Evolutionary conservation across 352 stramenopile species (phyloP).

Genomic region (Globisporangium barbulae): DNA sequence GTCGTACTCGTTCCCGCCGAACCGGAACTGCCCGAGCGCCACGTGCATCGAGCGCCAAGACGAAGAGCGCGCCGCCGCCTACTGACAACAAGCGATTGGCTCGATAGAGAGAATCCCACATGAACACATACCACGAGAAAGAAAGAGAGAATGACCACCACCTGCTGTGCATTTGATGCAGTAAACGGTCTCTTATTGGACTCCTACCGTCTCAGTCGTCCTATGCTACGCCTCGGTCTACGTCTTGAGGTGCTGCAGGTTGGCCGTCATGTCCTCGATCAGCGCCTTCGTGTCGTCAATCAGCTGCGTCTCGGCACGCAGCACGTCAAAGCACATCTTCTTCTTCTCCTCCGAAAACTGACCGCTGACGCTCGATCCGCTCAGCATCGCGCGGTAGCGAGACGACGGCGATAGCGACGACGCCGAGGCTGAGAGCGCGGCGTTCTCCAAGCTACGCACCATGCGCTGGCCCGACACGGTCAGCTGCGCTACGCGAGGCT

Average conservation of each 20-base stretch:
- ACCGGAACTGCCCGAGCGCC: constrained; percentile 21
- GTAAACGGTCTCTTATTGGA: neutral
- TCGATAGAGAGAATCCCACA: neutral
- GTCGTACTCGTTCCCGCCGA: constrained; percentile 32
- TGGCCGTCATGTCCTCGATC: constrained; percentile 58
- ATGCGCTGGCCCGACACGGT: constrained; percentile 61
- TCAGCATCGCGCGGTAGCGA: constrained; percentile 5
- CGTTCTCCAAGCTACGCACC: constrained; percentile 47
- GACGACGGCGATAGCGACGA: constrained; percentile 21
- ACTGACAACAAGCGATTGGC: neutral
- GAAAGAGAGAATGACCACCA: neutral
- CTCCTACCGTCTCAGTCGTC: neutral
- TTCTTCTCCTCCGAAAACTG: constrained; percentile 69
- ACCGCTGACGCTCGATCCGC: constrained; percentile 6
- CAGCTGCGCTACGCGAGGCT: constrained; percentile 67
- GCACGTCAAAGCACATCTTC: constrained; percentile 79
- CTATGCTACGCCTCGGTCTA: neutral
- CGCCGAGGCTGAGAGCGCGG: constrained; percentile 23
- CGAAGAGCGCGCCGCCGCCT: constrained; percentile 17
- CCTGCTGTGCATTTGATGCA: neutral
- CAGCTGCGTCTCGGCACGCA: constrained; percentile 75
- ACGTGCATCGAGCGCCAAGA: constrained; percentile 31
- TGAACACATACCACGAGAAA: neutral
- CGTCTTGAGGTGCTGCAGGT: constrained; percentile 43
- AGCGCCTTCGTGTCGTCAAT: constrained; percentile 76